These are phyloP conservation scores for Suillus placidus DNA, from an alignment of 768 basidiomycete genomes.

Conservation along the genomic window DNA sequence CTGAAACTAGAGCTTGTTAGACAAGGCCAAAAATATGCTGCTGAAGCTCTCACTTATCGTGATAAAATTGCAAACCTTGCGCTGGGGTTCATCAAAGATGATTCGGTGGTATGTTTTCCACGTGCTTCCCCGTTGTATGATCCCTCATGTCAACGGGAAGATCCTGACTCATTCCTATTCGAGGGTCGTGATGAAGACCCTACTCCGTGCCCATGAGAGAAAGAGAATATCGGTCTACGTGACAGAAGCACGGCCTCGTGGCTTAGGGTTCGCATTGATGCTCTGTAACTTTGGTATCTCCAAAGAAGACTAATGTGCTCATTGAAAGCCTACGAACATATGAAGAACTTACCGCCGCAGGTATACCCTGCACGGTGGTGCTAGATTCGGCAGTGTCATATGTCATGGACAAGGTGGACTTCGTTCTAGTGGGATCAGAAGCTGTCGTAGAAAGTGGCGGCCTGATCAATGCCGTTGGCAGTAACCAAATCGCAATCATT, in stretches of 20 bases:
- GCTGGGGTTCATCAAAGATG: slow-evolving; percentile 94
- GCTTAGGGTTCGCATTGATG: slow-evolving; percentile 67
- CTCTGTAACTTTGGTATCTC: slow-evolving; percentile 14
- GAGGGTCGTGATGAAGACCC: slow-evolving; percentile 90
- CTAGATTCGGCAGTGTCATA: slow-evolving; percentile 97
- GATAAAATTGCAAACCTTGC: slow-evolving; percentile 86
- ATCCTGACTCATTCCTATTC: slow-evolving; percentile 98
- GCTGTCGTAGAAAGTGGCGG: slow-evolving; percentile 98
- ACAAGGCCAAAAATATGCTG: slow-evolving; percentile 77
- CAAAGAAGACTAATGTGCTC: slow-evolving; percentile 10
- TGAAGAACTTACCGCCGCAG: slow-evolving; percentile 81
- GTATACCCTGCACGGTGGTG: slow-evolving; percentile 92
- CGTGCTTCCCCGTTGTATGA: slow-evolving; percentile 18
- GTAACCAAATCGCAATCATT: slow-evolving; percentile 95
- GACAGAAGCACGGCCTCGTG: slow-evolving; percentile 91
- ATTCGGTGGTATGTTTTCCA: slow-evolving; percentile 68
- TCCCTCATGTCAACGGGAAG: slow-evolving; percentile 43
- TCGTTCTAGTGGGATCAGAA: slow-evolving; percentile 95
- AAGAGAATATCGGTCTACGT: slow-evolving; percentile 98
- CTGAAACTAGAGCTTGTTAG: slow-evolving; percentile 82
- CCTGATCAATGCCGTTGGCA: slow-evolving; percentile 89
- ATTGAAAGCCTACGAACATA: slow-evolving; percentile 82
- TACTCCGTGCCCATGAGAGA: slow-evolving; percentile 85
- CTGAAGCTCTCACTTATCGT: slow-evolving; percentile 82
- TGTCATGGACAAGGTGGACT: slow-evolving; percentile 94